Base-by-base conservation (phyloP, 306 rosid species). In the Trifolium pratense region DNA sequence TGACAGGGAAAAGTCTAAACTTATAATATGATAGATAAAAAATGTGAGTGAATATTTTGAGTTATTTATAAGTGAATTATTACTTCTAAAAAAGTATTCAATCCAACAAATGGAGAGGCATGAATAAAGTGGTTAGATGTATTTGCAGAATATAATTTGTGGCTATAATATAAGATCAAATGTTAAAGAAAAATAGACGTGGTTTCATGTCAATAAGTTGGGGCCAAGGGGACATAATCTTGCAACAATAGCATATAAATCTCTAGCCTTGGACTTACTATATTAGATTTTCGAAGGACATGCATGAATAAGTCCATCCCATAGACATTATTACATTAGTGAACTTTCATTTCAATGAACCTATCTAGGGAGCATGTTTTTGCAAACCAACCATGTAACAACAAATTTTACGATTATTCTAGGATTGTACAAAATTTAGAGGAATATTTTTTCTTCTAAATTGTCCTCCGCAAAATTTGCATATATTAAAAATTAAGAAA, bases 201-300 rank as follows among this genome's bases (percentile, higher is more conserved):
- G 62, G 9, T 56, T 5, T 34, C 62, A 56, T 56, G 62, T 56
- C 62, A 23, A 56, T 23, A 56, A 56, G 62, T 56, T 56, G 32
- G 62, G 6, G 34, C 62, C 9, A 56, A 21, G 62, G 62, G 62
- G 32, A 56, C 62, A 56, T 12, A 23, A 56, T 56, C 62, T 5
- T 7, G 34, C 62, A 56, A 23, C 9, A 23, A 23, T 11, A 11
- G 16, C n/a, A 23, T 5, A 56, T 56, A 56, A 56, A 56, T 56
- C 36, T 56, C 34, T 56, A 56, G 34, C 4, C n/a, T 56, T 56
- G 62, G 62, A 56, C 16, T 3, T 56, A 23, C 16, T 23, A 1
- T 21, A 3, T 18, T 18, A 9, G 29, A 53, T 53, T 53, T 52
- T 18, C 12, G 13, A 55, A 55, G 61, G 34, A 21, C 61, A 53